Conservation (phyloP, 139 green algal genomes). For the Pycnococcus provasolii region DNA sequence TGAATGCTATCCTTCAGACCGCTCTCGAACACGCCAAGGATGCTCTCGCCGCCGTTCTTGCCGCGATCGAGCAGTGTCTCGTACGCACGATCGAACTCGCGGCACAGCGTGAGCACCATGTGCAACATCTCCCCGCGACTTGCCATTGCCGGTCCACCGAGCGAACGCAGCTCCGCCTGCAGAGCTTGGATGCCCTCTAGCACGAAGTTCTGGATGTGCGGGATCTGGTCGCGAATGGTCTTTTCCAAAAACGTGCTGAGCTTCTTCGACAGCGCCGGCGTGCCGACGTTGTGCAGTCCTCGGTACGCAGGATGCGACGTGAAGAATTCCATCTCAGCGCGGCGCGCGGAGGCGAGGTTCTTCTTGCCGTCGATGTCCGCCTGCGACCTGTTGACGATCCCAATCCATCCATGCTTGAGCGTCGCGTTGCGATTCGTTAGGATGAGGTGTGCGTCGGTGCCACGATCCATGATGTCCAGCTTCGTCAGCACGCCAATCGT, state of each 20-base stretch:
- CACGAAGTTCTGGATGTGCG: slow-evolving; percentile 73
- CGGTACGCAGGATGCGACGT: slow-evolving; percentile 21
- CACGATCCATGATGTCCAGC: slow-evolving; percentile 98
- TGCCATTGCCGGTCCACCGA: background rate
- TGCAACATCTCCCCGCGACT: slow-evolving; percentile 19
- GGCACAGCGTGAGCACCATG: slow-evolving; percentile 23
- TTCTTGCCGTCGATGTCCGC: slow-evolving; percentile 36
- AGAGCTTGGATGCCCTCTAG: slow-evolving; percentile 45
- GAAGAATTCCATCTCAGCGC: slow-evolving; percentile 34
- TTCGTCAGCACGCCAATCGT: slow-evolving; percentile 39
- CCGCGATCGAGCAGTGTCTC: slow-evolving; percentile 19
- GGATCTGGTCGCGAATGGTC: slow-evolving; percentile 43
- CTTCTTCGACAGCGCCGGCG: slow-evolving; percentile 24
- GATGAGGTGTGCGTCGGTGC: slow-evolving; percentile 61
- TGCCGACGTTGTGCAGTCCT: slow-evolving; percentile 23
- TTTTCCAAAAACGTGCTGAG: slow-evolving; percentile 26
- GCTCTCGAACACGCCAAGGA: slow-evolving; percentile 60
- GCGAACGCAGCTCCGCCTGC: slow-evolving; percentile 30
- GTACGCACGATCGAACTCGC: slow-evolving; percentile 28
- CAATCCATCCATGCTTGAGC: slow-evolving; percentile 30
- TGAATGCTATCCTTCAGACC: slow-evolving; percentile 24
- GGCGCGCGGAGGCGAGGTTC: slow-evolving; percentile 24
- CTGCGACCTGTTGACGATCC: slow-evolving; percentile 45
- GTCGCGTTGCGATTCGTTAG: no score
- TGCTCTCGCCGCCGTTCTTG: slow-evolving; percentile 55